Evolutionary conservation across 306 rosid species (phyloP).

Genomic region (Sesbania bispinosa): DNA sequence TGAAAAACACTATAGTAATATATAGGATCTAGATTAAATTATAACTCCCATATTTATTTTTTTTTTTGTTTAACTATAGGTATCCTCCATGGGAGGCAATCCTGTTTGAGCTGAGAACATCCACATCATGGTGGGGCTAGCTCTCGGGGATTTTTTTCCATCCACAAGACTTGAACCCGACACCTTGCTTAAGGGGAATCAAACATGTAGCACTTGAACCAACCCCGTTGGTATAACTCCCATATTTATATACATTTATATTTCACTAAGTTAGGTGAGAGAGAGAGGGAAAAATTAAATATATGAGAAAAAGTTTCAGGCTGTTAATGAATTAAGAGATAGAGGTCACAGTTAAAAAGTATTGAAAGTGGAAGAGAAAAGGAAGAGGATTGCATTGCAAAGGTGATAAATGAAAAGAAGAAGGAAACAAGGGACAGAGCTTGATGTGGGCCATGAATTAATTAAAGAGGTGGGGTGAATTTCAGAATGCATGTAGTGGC

Average conservation of each 20-base stretch:
- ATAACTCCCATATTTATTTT: background rate
- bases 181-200: too few relatives aligned
- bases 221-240: background rate
- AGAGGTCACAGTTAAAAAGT: too few relatives aligned
- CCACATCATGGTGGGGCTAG: too few relatives aligned
- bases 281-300: background rate
- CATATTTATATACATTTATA: background rate
- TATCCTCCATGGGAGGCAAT: too few relatives aligned
- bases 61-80: background rate
- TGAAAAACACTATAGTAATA: background rate
- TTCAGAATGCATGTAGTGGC: constrained; percentile 36
- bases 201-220: too few relatives aligned
- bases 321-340: background rate
- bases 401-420: background rate
- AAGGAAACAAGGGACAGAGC: constrained; percentile 22
- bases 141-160: too few relatives aligned
- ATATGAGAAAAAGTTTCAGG: background rate
- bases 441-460: constrained; percentile 39
- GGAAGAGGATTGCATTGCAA: background rate
- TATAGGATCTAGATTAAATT: background rate
- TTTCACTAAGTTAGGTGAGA: background rate
- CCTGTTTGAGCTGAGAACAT: too few relatives aligned
- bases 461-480: constrained; percentile 36
- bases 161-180: too few relatives aligned
- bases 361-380: background rate